Conservation (phyloP, 306 rosid species). For the Lagenaria siceraria region DNA sequence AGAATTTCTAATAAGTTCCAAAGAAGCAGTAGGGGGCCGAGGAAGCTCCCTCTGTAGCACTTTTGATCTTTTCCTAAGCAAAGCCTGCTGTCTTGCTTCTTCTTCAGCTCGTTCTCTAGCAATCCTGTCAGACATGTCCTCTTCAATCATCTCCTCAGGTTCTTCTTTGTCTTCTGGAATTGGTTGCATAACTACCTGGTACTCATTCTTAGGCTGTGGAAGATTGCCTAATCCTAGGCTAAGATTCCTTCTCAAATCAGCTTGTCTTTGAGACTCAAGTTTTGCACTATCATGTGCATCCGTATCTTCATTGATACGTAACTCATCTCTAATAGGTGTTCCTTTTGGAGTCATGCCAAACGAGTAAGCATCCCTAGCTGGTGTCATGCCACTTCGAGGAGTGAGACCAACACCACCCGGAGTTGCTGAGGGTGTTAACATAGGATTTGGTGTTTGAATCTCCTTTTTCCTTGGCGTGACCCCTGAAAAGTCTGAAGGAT, state of each 20-base stretch:
- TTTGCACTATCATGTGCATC: slow-evolving; percentile 54
- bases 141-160: slow-evolving; percentile 69
- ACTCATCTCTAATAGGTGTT: slow-evolving; percentile 85
- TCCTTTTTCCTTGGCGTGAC: slow-evolving; percentile 86
- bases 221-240: slow-evolving; percentile 56
- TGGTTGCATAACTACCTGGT: slow-evolving; percentile 79
- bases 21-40: slow-evolving; percentile 77
- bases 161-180: slow-evolving; percentile 68
- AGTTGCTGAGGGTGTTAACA: slow-evolving; percentile 84
- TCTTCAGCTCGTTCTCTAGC: slow-evolving; percentile 88
- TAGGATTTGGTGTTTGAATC: slow-evolving; percentile 69
- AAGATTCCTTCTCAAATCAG: slow-evolving; percentile 58
- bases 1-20: slow-evolving; percentile 67
- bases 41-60: slow-evolving; percentile 93
- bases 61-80: slow-evolving; percentile 86
- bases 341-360: slow-evolving; percentile 77
- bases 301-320: slow-evolving; percentile 70
- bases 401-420: slow-evolving; percentile 76
- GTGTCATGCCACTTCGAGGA: slow-evolving; percentile 75
- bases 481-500: slow-evolving; percentile 93
- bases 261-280: slow-evolving; percentile 65
- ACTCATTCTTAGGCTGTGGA: slow-evolving; percentile 81
- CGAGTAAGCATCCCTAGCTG: slow-evolving; percentile 71
- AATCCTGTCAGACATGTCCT: slow-evolving; percentile 91
- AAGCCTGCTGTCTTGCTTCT: slow-evolving; percentile 71